Evolutionary conservation across 768 basidiomycete species (phyloP), one percentile per base, ranked within the genome.

Genomic region (Mrakia hoshinonis): DNA sequence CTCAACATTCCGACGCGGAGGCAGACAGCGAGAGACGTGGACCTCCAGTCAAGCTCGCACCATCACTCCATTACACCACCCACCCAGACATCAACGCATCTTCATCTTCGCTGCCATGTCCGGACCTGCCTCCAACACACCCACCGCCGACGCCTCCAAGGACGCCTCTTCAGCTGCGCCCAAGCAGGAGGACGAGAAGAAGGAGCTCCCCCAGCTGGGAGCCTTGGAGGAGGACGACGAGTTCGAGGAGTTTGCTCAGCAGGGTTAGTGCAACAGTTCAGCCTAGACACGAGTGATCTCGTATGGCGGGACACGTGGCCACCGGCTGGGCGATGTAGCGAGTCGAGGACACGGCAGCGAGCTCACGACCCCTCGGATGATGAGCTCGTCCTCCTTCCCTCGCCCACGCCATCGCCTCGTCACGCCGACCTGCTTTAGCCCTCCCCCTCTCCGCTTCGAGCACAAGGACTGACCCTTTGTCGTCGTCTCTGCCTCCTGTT

Each of bases 211-310:
- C 5, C 86, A 89, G 76, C 85, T 95, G 0, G 91, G 92, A 51
- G 87, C 92, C n/a, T 82, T 97, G 9, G 93, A 97, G 77, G 93
- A 97, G 78, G 93, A 97, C 79, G 93, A 97, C 78, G 93, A 97
- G 81, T 97, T 97, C 76, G 93, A 81, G 43, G 72, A 73, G 72
- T 73, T 73, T 39, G 60, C 72, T 29, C 58, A 73, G 26, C 67
- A 73, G 43, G 76, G 80, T 80, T 63, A 69, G 79, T 77, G 15
- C 36, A 43, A 6, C n/a, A 22, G 4, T 67, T 49, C 18, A 26
- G 5, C 38, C n/a, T n/a, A n/a, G n/a, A n/a, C n/a, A n/a, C n/a
- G n/a, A n/a, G n/a, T n/a, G n/a, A n/a, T n/a, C n/a, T n/a, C n/a
- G n/a, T n/a, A n/a, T n/a, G n/a, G n/a, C n/a, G n/a, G n/a, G n/a